Evolutionary conservation across 2,329 filamentous ascomycete species (phyloP), one percentile per base, ranked within the genome.

Genomic region (Xylogone sp.): DNA sequence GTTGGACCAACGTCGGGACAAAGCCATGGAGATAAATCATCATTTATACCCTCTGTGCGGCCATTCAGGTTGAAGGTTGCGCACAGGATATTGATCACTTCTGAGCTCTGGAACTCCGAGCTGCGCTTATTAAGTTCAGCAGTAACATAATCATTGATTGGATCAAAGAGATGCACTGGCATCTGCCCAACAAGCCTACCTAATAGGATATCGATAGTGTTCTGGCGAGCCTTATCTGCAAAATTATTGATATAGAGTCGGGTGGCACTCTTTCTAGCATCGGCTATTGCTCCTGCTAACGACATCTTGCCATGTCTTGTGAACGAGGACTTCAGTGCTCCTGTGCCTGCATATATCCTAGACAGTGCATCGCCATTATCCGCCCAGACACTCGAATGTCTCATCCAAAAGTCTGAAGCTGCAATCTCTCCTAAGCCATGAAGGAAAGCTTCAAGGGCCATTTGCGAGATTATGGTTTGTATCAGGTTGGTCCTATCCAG

Each of bases 171-270:
- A 65, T 92, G 83, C 3, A 97, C 93, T 1, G 90, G 84, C 1
- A 78, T 73, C 68, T 97, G 93, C 21, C 90, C 88, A 53, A 96
- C 86, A 42, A 96, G 72, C 49, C 91, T 82, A 2, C 93, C 93
- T 4, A 99, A 77, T 5, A 99, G 78, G 72, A 96, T 86, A 68
- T 99, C 94, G 59, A 99, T 97, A 1, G 90, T 97, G 60, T 90
- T 92, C 66, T 99, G 94, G 45, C 91, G 81, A 20, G 86, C 88
- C 58, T 96, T 96, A 68, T 99, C 94, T 8, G 91, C 83, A 67
- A 99, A 97, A 65, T 97, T 97, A 72, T 99, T 99, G 72, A 97
- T 93, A 66, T 97, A 97, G 56, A 97, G 82, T 53, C 94, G 81
- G 48, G 94, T 94, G 1, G 93, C 92, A 58, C 90, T 96, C 70